Evolutionary conservation across 2,329 filamentous ascomycete genomes (phyloP), one percentile per base, ranked within the genome.

Genomic region (Teratosphaeria epicoccoides): DNA sequence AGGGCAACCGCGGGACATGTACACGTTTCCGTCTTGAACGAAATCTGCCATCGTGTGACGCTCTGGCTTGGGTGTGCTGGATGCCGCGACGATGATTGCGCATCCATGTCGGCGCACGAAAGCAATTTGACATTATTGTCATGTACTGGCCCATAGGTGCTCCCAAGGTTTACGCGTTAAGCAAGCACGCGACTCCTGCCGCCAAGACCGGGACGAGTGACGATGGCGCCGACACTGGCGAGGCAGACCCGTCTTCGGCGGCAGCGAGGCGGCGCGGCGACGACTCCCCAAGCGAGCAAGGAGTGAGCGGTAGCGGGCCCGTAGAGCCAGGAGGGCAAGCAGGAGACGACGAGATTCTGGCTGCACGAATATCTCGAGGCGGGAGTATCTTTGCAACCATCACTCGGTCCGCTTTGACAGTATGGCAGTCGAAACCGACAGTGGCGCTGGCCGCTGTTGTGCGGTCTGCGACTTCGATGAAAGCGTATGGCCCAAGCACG

Each of bases 371-470:
- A 40, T 87, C 90, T 2, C 82, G 90, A 44, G 84, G 80, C 51
- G 90, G 90, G 40, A 85, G 90, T 63, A 73, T 86, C 55, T 96
- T 98, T 70, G 87, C 87, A 49, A 88, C 88, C 46, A 88, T 96
- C 64, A 96, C 91, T 0, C 74, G 80, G 4, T 87, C 87, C 1
- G 86, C 87, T 11, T 81, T 98, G 68, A 88, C 87, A n/a, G 78
- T 98, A 59, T 98, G 93, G 93, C 93, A 98, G 72, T 91, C 88
- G 51, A 68, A 95, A 86, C 93, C 93, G 47, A 90, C 88, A 50
- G 89, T 90, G 23, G 82, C 96, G 25, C 79, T 97, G 49, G 89
- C 89, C 54, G 81, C 89, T 24, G 83, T 96, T 46, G 78, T 89
- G 54, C 86, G 93, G 58, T 97, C 93, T 47, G 73, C 80, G 49